Conservation (phyloP, 208 protist genomes). For the Novymonas esmeraldas region DNA sequence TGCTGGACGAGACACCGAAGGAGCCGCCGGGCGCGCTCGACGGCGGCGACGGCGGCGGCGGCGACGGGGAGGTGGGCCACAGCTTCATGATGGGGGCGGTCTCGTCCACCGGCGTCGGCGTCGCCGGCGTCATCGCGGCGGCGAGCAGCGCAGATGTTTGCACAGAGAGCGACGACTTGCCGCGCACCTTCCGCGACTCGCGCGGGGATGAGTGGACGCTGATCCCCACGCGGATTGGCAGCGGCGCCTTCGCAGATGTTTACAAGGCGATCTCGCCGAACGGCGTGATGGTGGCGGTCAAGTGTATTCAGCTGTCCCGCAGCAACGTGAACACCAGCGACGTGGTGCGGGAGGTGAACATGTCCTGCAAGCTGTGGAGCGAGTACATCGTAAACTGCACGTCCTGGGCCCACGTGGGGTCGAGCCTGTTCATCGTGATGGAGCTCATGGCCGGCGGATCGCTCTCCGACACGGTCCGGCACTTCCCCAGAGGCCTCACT, state of each 20-base stretch:
- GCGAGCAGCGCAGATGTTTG: no score
- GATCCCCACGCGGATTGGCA: slow-evolving; percentile 31
- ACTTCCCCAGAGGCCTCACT: slow-evolving; percentile 56
- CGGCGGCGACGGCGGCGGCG: neutral
- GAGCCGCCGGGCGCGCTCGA: neutral
- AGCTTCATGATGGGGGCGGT: no score
- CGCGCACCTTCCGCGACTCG: slow-evolving; percentile 34
- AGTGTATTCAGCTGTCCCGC: slow-evolving; percentile 41
- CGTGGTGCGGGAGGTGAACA: slow-evolving; percentile 58
- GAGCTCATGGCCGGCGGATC: slow-evolving; percentile 86
- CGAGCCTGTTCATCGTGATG: slow-evolving; percentile 60
- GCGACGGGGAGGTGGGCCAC: neutral
- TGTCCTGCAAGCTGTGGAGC: slow-evolving; percentile 40
- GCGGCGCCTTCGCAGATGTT: slow-evolving; percentile 46
- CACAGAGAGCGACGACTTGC: slow-evolving; percentile 5
- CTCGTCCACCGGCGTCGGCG: no score
- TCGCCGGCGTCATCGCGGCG: no score
- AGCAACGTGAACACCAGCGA: slow-evolving; percentile 28
- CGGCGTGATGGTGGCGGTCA: slow-evolving; percentile 44
- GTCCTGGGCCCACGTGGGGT: slow-evolving; percentile 33
- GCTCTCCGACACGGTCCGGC: slow-evolving; percentile 57
- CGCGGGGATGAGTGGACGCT: slow-evolving; percentile 33
- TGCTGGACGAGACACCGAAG: neutral
- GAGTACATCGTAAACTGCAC: slow-evolving; percentile 60
- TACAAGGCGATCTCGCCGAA: slow-evolving; percentile 41